Base-by-base conservation (phyloP, 805 yeast species). In the Yarrowia sp. region DNA sequence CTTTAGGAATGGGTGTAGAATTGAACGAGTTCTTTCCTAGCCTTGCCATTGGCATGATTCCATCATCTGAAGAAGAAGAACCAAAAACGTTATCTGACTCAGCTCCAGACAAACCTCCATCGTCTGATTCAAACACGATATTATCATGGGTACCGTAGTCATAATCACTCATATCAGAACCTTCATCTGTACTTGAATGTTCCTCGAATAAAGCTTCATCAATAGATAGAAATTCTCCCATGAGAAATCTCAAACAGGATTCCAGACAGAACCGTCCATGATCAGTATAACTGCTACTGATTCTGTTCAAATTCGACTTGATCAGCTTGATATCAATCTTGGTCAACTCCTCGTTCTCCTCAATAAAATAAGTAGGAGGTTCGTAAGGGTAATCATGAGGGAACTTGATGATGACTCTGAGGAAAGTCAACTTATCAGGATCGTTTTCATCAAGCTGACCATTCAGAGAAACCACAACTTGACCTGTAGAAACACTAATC, bases 1-100 rank as follows among this genome's bases (percentile, higher is more conserved):
- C 95, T 72, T 90, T 92, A 0, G 98, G 97, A 13, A 92, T 82
- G 0, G 98, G 98, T 0, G 96, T 90, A 44, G 90, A 86, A 72
- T 90, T 96, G 71, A 86, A 83, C 73, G 51, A 43, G 43, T 43
- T 58, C 33, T 58, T 58, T 1, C 50, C 51, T 3, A 58, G 43
- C 6, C 33, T 14, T 11, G 33, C 47, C 39, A 57, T 3, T 67
- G 64, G 18, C 60, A 51, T 51, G 22, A 51, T 51, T 36, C 60
- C 60, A 7, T 51, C 60, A 8, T 55, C 61, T 1, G 45, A 67
- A 65, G 41, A 61, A 44, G 61, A 68, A 48, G 48, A 32, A 33
- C 55, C n/a, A 62, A 65, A 48, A 32, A 48, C 55, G 39, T 36
- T 57, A 44, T 38, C 53, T 3, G 63, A 51, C 28, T 74, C 77